phyloP scores from a whole-genome alignment of 2,329 filamentous ascomycete genomes.

The Magnaporthiopsis rhizophila region DNA sequence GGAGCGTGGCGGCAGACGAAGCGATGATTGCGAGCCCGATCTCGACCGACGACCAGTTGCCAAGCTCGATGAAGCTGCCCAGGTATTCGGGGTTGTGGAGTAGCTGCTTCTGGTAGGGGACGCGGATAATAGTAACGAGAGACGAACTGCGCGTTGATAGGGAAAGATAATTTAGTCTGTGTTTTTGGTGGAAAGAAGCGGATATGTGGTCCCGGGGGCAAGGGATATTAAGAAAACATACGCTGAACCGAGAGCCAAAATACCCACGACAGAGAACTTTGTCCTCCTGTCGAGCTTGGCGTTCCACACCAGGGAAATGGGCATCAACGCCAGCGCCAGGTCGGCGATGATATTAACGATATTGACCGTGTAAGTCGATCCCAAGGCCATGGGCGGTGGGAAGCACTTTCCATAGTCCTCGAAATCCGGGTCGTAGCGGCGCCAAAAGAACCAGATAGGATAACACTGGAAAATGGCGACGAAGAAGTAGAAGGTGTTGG shows the following conservation, averaged over 20 bases:
- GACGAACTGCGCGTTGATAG: slow-evolving; percentile 16
- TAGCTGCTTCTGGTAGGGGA: slow-evolving; percentile 31
- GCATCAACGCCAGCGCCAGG: slow-evolving; percentile 30
- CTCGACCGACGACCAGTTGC: slow-evolving; percentile 38
- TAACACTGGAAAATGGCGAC: slow-evolving; percentile 31
- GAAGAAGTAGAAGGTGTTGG: slow-evolving; percentile 28
- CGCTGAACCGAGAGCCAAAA: slow-evolving; percentile 27
- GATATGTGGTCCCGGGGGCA: too few relatives aligned
- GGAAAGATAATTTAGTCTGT: too few relatives aligned
- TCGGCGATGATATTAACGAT: slow-evolving; percentile 30
- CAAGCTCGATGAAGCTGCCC: slow-evolving; percentile 33
- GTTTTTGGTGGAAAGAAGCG: too few relatives aligned
- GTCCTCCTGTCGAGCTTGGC: slow-evolving; percentile 30
- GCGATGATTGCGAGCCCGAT: slow-evolving; percentile 33
- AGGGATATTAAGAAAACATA: slow-evolving; percentile 7
- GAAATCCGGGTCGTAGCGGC: neutral
- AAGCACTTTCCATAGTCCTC: neutral
- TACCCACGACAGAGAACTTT: slow-evolving; percentile 26
- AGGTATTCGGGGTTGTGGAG: slow-evolving; percentile 31
- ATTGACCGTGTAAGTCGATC: slow-evolving; percentile 29
- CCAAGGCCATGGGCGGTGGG: slow-evolving; percentile 16
- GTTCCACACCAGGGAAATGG: slow-evolving; percentile 31
- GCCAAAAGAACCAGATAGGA: slow-evolving; percentile 27
- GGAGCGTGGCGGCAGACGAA: slow-evolving; percentile 29
- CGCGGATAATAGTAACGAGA: slow-evolving; percentile 33